Evolutionary conservation across 2,329 filamentous ascomycete species (phyloP).

Genomic region (Aspergillus sp.): DNA sequence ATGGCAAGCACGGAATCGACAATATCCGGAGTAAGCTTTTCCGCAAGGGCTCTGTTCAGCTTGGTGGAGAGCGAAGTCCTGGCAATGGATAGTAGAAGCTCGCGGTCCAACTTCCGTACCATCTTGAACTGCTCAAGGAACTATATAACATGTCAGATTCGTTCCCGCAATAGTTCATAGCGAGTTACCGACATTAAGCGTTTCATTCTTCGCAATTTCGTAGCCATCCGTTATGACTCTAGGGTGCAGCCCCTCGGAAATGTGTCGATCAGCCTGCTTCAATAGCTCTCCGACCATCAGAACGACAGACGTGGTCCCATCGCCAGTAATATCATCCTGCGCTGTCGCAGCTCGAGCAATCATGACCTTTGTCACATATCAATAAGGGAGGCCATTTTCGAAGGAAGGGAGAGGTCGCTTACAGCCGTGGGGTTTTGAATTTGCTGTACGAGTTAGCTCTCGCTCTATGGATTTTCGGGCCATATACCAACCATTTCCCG

Average conservation of each 20-base stretch:
- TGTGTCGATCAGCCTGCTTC: constrained; percentile 95
- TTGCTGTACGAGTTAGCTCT: constrained; percentile 47
- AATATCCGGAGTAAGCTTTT: constrained; percentile 86
- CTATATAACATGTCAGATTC: constrained; percentile 34
- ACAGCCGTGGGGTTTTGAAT: constrained; percentile 98
- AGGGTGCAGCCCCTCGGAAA: constrained; percentile 92
- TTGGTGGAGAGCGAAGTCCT: constrained; percentile 93
- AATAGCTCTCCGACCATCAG: constrained; percentile 90
- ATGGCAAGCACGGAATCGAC: constrained; percentile 95
- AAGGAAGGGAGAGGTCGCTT: constrained; percentile 17
- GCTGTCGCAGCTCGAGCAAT: constrained; percentile 79
- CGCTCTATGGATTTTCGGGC: constrained; percentile 1
- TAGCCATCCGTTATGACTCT: constrained; percentile 96
- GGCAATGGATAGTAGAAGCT: constrained; percentile 86
- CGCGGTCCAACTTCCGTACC: constrained; percentile 75
- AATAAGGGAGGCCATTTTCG: constrained; percentile 9
- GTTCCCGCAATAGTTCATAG: neutral
- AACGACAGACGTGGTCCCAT: constrained; percentile 95
- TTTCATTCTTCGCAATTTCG: constrained; percentile 88
- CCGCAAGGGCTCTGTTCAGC: constrained; percentile 77
- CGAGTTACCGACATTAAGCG: constrained; percentile 59
- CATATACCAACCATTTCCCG: constrained; percentile 50
- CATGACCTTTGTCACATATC: constrained; percentile 44
- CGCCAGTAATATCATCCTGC: constrained; percentile 96
- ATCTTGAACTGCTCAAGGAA: constrained; percentile 95